Evolutionary conservation across 352 stramenopile genomes (phyloP).

Genomic region (Phytopythium ostracodes): DNA sequence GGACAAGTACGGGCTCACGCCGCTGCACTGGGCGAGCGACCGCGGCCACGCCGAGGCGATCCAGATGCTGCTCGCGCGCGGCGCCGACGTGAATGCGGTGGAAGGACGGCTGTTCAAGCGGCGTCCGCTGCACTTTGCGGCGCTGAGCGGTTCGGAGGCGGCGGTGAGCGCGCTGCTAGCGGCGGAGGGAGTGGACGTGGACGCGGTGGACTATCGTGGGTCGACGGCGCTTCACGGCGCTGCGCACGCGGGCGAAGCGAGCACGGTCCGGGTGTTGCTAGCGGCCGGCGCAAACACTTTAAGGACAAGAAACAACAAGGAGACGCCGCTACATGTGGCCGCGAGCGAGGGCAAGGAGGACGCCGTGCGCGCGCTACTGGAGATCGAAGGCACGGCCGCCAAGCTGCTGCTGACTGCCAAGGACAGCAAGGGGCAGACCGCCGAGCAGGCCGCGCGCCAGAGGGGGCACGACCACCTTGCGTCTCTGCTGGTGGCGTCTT

Average conservation of each 20-base stretch:
- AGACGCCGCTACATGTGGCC: constrained; percentile 37
- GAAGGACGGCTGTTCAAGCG: constrained; percentile 70
- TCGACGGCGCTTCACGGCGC: constrained; percentile 45
- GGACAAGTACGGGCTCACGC: constrained; percentile 72
- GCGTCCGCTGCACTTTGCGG: constrained; percentile 60
- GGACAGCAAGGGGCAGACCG: constrained; percentile 19
- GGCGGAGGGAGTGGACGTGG: constrained; percentile 29
- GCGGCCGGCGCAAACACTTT: constrained; percentile 15
- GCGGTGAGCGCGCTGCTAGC: constrained; percentile 36
- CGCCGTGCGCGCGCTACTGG: constrained; percentile 17
- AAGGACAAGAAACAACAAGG: constrained; percentile 16
- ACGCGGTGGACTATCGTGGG: constrained; percentile 52
- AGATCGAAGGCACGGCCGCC: too few species aligned
- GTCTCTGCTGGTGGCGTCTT: constrained; percentile 13
- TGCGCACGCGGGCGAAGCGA: constrained; percentile 34
- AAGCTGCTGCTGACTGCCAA: constrained; percentile 13
- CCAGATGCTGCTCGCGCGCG: constrained; percentile 29
- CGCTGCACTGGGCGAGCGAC: constrained; percentile 72
- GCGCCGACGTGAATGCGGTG: constrained; percentile 44
- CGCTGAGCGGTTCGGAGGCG: constrained; percentile 29
- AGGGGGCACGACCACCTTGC: constrained; percentile 21
- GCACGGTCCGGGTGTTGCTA: constrained; percentile 17
- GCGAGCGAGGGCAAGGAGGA: constrained; percentile 22
- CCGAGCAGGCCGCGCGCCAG: constrained; percentile 21
- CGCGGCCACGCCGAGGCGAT: constrained; percentile 29